Evolutionary conservation across 2,329 filamentous ascomycete genomes (phyloP).

Genomic region (Zasmidium citrigriseum): DNA sequence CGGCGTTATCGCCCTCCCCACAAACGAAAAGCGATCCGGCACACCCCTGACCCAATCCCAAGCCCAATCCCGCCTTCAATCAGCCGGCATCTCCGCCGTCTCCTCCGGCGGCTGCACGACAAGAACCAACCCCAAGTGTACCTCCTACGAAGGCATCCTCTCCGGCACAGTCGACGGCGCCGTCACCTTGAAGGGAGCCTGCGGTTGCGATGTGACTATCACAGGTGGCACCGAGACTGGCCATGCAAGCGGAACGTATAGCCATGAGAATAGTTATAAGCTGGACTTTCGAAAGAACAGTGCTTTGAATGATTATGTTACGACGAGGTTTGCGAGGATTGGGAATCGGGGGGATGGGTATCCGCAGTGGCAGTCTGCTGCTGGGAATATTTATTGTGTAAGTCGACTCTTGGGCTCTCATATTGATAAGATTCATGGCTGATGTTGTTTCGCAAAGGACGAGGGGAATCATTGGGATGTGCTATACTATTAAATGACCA

Average conservation of each 20-base stretch:
- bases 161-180: slow-evolving; percentile 13
- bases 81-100: slow-evolving; percentile 5
- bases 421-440: not conserved
- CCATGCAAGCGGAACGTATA: slow-evolving; percentile 9
- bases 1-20: not conserved
- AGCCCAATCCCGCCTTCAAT: not conserved
- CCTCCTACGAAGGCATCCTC: slow-evolving; percentile 10
- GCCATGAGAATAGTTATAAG: slow-evolving; percentile 13
- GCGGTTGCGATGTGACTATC: not conserved
- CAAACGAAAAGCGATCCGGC: slow-evolving; percentile 1
- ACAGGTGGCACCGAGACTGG: slow-evolving; percentile 11
- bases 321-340: slow-evolving; percentile 6
- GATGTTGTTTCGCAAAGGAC: not conserved
- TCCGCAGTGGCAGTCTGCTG: slow-evolving; percentile 9
- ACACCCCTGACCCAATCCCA: slow-evolving; percentile 6
- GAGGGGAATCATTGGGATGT: slow-evolving; percentile 13
- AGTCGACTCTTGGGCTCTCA: not conserved
- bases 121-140: slow-evolving; percentile 6
- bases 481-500: slow-evolving; percentile 6
- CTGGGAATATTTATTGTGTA: slow-evolving; percentile 12
- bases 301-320: slow-evolving; percentile 12
- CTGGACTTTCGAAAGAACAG: slow-evolving; percentile 13
- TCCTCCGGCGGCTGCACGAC: slow-evolving; percentile 14
- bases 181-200: slow-evolving; percentile 12
- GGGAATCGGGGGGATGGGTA: slow-evolving; percentile 7